phyloP scores from a whole-genome alignment of 805 yeast species.

The Kluyveromyces starmeri region DNA sequence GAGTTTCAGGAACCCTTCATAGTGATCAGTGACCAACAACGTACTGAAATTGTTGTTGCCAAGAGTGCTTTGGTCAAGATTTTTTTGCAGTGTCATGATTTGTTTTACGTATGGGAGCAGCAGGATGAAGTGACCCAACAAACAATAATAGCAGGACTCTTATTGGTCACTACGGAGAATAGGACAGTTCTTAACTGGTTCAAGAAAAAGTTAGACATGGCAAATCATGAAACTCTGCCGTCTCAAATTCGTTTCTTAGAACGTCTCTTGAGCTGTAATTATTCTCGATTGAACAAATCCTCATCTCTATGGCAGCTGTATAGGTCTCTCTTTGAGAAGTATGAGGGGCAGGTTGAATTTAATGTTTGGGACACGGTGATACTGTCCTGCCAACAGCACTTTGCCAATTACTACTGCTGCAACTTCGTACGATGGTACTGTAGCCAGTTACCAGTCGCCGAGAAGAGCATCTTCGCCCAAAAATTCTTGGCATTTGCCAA shows the following conservation, averaged over 20 bases:
- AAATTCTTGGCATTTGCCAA: slow-evolving; percentile 11
- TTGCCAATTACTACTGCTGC: slow-evolving; percentile 35
- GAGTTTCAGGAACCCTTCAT: slow-evolving; percentile 8
- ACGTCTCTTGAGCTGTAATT: slow-evolving; percentile 26
- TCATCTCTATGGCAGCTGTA: slow-evolving; percentile 32
- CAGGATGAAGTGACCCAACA: slow-evolving; percentile 11
- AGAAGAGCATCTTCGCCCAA: slow-evolving; percentile 5
- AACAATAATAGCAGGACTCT: slow-evolving; percentile 27
- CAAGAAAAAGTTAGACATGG: slow-evolving; percentile 15
- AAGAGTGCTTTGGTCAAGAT: slow-evolving; percentile 23
- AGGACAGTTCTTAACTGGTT: slow-evolving; percentile 28
- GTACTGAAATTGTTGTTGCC: slow-evolving; percentile 30
- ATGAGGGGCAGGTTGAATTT: slow-evolving; percentile 7
- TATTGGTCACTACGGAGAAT: slow-evolving; percentile 32
- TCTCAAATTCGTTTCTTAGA: slow-evolving; percentile 15
- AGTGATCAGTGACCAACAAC: slow-evolving; percentile 6
- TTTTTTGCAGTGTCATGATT: slow-evolving; percentile 27
- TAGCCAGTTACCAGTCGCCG: slow-evolving; percentile 4
- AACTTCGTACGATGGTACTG: slow-evolving; percentile 28
- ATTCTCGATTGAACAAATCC: slow-evolving; percentile 31
- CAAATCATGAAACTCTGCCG: slow-evolving; percentile 5
- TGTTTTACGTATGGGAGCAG: slow-evolving; percentile 10
- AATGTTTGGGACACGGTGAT: slow-evolving; percentile 13
- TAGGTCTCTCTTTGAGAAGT: slow-evolving; percentile 23
- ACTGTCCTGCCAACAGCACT: slow-evolving; percentile 26